Evolutionary conservation across 306 rosid species (phyloP).

Genomic region (Cyclanthera cordifolia): DNA sequence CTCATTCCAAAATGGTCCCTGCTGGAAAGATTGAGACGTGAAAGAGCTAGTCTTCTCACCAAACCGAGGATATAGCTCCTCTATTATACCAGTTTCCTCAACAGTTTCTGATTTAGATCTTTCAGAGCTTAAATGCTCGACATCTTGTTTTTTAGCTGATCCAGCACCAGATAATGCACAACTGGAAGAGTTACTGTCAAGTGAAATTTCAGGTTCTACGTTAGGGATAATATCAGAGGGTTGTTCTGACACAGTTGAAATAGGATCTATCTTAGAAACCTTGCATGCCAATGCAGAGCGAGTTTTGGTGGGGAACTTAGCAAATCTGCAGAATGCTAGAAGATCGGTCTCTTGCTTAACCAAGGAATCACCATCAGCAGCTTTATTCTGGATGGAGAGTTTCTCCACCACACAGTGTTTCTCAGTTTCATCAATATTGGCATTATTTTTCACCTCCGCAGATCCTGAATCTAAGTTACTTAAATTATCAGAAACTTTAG

Average conservation of each 20-base stretch:
- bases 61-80: conserved; percentile 31
- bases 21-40: conserved; percentile 36
- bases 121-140: conserved; percentile 33
- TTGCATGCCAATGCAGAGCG: conserved; percentile 51
- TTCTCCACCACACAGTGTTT: conserved; percentile 31
- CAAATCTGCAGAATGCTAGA: conserved; percentile 47
- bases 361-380: conserved; percentile 27
- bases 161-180: conserved; percentile 27
- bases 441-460: conserved; percentile 30
- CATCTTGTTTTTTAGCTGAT: conserved; percentile 26
- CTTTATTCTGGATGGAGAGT: conserved; percentile 25
- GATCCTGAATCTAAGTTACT: conserved; percentile 24
- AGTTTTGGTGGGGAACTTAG: conserved; percentile 69
- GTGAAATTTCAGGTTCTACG: conserved; percentile 23
- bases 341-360: conserved; percentile 37
- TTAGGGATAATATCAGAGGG: conserved; percentile 18
- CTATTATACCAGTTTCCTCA: conserved; percentile 24
- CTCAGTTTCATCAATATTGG: conserved; percentile 28
- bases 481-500: conserved; percentile 23
- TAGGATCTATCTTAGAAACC: conserved; percentile 34
- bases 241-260: conserved; percentile 23
- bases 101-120: conserved; percentile 24
- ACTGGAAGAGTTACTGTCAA: conserved; percentile 28
- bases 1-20: conserved; percentile 25
- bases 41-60: conserved; percentile 27